Percentiles rank a stretch among this genome's conserved stretches.
Evolutionary conservation across 139 green algal genomes (phyloP).

Genomic region (Tetradesmus lagerheimii): DNA sequence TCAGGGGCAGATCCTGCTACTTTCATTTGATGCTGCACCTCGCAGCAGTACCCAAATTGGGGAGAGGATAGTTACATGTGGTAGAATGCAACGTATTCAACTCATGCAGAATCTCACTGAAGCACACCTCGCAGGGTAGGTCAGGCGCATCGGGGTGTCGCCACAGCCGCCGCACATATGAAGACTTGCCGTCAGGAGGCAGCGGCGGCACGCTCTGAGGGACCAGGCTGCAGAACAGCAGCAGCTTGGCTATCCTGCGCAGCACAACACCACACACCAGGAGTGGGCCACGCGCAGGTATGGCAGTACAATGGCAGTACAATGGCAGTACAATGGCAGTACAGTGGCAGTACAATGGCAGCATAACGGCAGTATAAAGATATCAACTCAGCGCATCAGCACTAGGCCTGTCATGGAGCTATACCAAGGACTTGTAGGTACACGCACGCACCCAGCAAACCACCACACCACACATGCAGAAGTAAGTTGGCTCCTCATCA

Average conservation of each 20-base stretch:
- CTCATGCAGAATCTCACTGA: too few species aligned
- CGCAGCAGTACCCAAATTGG: too few species aligned
- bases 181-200: constrained; percentile 19
- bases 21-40: too few species aligned
- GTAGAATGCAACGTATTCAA: too few species aligned
- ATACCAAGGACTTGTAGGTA: neutral
- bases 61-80: too few species aligned
- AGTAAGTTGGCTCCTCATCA: too few species aligned
- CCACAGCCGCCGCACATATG: constrained; percentile 49
- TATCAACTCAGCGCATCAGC: neutral
- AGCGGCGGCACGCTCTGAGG: constrained; percentile 39
- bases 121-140: neutral
- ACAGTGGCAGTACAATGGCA: neutral
- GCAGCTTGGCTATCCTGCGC: constrained; percentile 50
- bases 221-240: constrained; percentile 52
- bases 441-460: too few species aligned
- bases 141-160: constrained; percentile 34
- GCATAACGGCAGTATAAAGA: neutral
- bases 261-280: neutral
- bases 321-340: too few species aligned
- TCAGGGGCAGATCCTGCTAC: too few species aligned
- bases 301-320: neutral
- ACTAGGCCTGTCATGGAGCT: neutral
- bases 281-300: neutral
- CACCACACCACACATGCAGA: too few species aligned